A percentile compares a stretch with the other conserved stretches of the same genome.
Conservation (phyloP, 163 green algal genomes). For the Chlorella variabilis region DNA sequence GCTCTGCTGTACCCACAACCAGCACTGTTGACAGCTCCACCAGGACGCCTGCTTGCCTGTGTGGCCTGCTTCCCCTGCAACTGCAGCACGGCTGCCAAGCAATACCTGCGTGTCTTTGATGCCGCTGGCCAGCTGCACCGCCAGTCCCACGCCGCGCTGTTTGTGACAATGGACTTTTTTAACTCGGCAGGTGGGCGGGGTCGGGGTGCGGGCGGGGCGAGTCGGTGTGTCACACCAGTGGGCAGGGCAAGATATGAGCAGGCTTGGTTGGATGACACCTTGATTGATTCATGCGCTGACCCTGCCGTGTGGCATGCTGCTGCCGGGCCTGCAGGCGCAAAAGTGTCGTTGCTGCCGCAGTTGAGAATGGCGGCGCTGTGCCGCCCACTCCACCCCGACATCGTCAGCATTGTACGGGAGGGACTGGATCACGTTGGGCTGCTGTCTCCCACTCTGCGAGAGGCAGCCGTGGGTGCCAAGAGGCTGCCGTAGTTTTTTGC, state of each 20-base stretch:
- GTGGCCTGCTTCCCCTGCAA: no score
- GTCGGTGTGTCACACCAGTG: no score
- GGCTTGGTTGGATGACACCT: no score
- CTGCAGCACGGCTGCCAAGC: neutral
- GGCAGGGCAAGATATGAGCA: no score
- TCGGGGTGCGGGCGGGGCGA: no score
- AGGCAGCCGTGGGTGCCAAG: neutral
- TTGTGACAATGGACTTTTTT: neutral
- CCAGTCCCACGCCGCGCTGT: neutral
- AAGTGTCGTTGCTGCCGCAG: slow-evolving; percentile 1
- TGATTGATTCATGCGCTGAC: no score
- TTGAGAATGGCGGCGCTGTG: neutral
- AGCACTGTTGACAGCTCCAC: no score
- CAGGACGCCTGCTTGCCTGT: no score
- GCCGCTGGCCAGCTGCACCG: slow-evolving; percentile 7
- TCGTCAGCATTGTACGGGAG: neutral
- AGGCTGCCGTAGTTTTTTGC: neutral
- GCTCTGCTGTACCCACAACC: no score
- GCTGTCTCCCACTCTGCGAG: neutral
- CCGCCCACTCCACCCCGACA: slow-evolving; percentile 2
- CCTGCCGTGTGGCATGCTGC: no score
- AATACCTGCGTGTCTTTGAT: slow-evolving; percentile 22
- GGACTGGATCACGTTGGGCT: neutral
- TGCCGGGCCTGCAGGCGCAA: neutral
- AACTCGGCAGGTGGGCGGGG: slow-evolving; percentile 2